Evolutionary conservation across 257 asterid species (phyloP).

Genomic region (Nicotiana sylvestris): DNA sequence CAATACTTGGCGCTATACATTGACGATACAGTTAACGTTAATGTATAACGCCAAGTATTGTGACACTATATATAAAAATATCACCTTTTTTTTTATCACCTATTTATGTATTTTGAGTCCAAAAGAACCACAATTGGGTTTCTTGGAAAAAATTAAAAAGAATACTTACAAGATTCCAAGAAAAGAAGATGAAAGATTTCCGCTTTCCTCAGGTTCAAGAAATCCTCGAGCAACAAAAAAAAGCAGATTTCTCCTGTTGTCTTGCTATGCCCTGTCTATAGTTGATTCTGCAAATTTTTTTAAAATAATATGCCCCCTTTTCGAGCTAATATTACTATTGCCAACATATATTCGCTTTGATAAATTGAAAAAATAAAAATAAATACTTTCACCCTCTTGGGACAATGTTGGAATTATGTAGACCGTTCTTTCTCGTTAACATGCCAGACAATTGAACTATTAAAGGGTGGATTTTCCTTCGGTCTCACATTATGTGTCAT

Average conservation of each 20-base stretch:
- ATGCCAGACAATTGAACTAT: neutral
- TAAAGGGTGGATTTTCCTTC: too few species aligned
- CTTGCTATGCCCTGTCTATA: neutral
- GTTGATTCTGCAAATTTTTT: neutral
- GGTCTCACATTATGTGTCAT: too few species aligned
- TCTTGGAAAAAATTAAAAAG: conserved; percentile 13
- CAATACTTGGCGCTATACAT: too few species aligned
- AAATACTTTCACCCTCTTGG: neutral
- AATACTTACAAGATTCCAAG: neutral
- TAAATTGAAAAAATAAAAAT: neutral
- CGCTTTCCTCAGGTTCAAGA: conserved; percentile 38
- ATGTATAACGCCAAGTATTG: too few species aligned
- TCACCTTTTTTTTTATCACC: too few species aligned
- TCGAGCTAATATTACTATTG: neutral
- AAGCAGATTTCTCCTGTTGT: neutral
- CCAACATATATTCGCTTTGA: neutral
- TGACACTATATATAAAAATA: too few species aligned
- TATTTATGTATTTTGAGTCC: too few species aligned
- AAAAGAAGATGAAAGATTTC: neutral
- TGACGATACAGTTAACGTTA: too few species aligned
- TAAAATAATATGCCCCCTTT: too few species aligned
- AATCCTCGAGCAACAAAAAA: conserved; percentile 59
- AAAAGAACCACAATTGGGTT: neutral
- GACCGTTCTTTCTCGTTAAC: neutral
- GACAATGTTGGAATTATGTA: neutral